Conservation (phyloP, 306 rosid species). For the Phaseolus lunatus region DNA sequence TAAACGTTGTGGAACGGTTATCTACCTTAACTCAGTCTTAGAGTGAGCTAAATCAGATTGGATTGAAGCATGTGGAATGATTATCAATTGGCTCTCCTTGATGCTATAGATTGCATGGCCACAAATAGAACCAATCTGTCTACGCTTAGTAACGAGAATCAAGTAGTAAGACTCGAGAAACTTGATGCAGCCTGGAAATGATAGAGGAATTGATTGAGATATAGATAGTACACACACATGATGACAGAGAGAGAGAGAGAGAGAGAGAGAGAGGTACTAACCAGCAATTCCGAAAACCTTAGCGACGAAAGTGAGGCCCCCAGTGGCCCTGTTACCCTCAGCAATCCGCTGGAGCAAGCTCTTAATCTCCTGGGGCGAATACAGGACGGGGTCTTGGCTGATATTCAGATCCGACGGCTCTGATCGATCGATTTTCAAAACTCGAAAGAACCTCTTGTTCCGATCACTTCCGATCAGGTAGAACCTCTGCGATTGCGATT, state of each 20-base stretch:
- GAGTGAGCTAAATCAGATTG: conserved; percentile 90
- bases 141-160: conserved; percentile 89
- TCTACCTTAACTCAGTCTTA: conserved; percentile 83
- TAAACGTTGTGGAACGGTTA: background rate
- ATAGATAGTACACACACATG: too few relatives aligned
- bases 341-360: conserved; percentile 81
- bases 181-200: conserved; percentile 77
- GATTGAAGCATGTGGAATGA: conserved; percentile 82
- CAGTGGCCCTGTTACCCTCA: conserved; percentile 89
- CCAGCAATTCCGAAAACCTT: conserved; percentile 92
- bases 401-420: conserved; percentile 84
- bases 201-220: too few relatives aligned
- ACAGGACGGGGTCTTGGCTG: conserved; percentile 86
- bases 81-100: conserved; percentile 80
- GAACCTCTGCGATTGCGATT: conserved; percentile 59
- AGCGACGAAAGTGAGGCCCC: conserved; percentile 74
- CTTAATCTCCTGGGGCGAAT: conserved; percentile 84
- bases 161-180: conserved; percentile 91
- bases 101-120: conserved; percentile 91
- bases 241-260: too few relatives aligned
- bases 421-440: conserved; percentile 92
- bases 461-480: conserved; percentile 91
- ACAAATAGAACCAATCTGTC: conserved; percentile 85
- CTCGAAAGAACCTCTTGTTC: conserved; percentile 74
- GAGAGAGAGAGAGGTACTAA: conserved; percentile 38